Percentiles rank a stretch among this genome's conserved stretches.
These are phyloP conservation scores for Iris macrosiphon DNA, from an alignment of 106 monocot species.

Conservation along the genomic window DNA sequence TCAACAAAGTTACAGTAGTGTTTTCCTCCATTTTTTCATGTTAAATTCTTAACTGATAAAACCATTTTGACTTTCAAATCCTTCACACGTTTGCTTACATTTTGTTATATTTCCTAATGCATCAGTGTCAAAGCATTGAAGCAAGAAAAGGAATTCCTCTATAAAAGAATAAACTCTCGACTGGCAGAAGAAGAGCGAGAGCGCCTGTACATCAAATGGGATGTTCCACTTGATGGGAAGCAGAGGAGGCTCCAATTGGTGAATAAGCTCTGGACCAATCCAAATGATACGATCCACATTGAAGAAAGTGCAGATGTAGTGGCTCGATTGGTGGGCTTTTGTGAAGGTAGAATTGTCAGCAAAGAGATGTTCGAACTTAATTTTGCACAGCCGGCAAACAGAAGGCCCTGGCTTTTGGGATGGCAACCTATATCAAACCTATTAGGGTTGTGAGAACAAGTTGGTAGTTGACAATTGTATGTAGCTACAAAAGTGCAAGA, in stretches of 20 bases:
- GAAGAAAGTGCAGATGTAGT: slow-evolving; percentile 92
- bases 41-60: too few species aligned
- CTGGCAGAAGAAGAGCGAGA: slow-evolving; percentile 79
- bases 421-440: slow-evolving; percentile 85
- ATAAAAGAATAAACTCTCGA: slow-evolving; percentile 60
- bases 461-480: too few species aligned
- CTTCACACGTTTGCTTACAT: too few species aligned
- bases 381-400: slow-evolving; percentile 62
- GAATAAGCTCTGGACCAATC: slow-evolving; percentile 84
- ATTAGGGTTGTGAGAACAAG: slow-evolving; percentile 31
- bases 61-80: too few species aligned
- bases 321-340: slow-evolving; percentile 82
- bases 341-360: slow-evolving; percentile 72
- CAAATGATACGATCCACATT: slow-evolving; percentile 56
- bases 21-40: too few species aligned
- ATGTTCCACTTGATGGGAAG: slow-evolving; percentile 80
- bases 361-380: slow-evolving; percentile 99
- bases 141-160: slow-evolving; percentile 80
- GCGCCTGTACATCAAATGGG: slow-evolving; percentile 66
- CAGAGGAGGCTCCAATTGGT: slow-evolving; percentile 77
- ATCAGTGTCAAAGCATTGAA: slow-evolving; percentile 76
- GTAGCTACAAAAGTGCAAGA: too few species aligned
- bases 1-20: too few species aligned
- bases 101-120: too few species aligned
- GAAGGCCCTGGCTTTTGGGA: slow-evolving; percentile 78